Conservation (phyloP, 352 stramenopile species). For the Phytophthora europaea region DNA sequence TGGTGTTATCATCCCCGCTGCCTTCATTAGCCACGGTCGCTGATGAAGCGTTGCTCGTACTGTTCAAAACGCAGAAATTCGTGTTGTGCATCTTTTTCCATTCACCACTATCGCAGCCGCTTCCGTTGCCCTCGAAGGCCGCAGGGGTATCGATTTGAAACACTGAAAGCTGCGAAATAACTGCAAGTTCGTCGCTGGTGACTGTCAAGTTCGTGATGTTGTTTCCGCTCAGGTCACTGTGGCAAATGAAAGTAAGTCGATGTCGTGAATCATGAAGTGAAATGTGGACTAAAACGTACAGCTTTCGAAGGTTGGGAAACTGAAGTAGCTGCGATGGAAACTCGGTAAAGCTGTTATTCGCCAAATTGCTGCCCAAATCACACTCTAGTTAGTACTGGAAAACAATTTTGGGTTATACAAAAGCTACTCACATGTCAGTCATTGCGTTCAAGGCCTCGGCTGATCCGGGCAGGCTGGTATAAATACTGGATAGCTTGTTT, state of each 20-base stretch:
- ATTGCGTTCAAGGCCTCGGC: slow-evolving; percentile 33
- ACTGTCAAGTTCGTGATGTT: slow-evolving; percentile 54
- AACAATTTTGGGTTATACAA: background rate
- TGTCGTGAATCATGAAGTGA: background rate
- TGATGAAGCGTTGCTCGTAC: slow-evolving; percentile 27
- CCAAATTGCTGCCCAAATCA: slow-evolving; percentile 43
- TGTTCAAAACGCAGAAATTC: slow-evolving; percentile 55
- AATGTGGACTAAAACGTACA: slow-evolving; percentile 38
- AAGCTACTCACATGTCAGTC: slow-evolving; percentile 36
- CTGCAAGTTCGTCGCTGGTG: slow-evolving; percentile 39
- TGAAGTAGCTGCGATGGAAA: slow-evolving; percentile 54
- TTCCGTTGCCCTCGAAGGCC: background rate
- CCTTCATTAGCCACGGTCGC: slow-evolving; percentile 18
- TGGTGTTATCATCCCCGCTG: slow-evolving; percentile 20
- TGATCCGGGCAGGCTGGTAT: slow-evolving; percentile 31
- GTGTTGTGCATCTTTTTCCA: slow-evolving; percentile 39
- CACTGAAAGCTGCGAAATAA: slow-evolving; percentile 42
- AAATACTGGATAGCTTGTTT: slow-evolving; percentile 51
- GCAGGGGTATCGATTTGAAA: slow-evolving; percentile 38
- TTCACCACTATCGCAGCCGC: slow-evolving; percentile 38
- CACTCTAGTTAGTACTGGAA: slow-evolving; percentile 16
- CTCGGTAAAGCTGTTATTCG: slow-evolving; percentile 52
- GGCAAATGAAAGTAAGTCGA: background rate
- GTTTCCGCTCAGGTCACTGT: slow-evolving; percentile 57
- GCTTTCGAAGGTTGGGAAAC: slow-evolving; percentile 49